These are phyloP conservation scores for Pythium apleroticum DNA, from an alignment of 352 stramenopile species.

Conservation along the genomic window DNA sequence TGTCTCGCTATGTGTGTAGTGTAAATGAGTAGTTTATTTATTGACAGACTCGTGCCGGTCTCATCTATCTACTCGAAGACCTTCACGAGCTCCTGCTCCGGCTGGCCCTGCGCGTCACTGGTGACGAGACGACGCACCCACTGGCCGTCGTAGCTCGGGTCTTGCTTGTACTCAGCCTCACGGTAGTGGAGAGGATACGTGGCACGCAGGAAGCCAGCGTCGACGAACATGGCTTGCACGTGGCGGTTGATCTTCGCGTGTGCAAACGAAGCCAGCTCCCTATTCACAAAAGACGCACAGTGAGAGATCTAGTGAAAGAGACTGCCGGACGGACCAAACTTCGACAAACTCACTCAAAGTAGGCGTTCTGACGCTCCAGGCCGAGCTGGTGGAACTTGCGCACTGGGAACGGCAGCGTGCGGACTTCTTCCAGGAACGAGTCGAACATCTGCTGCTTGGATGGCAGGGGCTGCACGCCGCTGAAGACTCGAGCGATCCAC, in stretches of 20 bases:
- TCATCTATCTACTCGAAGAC: conserved; percentile 16
- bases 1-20: not conserved
- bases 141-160: conserved; percentile 20
- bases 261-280: conserved; percentile 22
- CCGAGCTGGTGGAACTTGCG: conserved; percentile 76
- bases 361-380: conserved; percentile 26
- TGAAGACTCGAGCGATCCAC: conserved; percentile 66
- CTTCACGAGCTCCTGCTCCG: conserved; percentile 25
- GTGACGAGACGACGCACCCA: conserved; percentile 28
- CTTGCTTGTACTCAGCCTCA: conserved; percentile 51
- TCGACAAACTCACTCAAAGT: conserved; percentile 19
- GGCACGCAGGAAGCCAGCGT: conserved; percentile 50
- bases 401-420: conserved; percentile 39
- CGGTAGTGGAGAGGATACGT: conserved; percentile 69
- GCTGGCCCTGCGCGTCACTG: not conserved
- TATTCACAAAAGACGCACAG: conserved; percentile 11
- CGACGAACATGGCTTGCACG: conserved; percentile 70
- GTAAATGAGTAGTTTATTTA: not conserved
- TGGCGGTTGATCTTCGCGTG: conserved; percentile 38
- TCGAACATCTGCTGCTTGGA: conserved; percentile 73
- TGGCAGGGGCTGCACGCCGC: conserved; percentile 36
- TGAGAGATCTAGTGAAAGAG: too few species aligned
- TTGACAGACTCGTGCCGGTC: not conserved
- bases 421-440: conserved; percentile 48
- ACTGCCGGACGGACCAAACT: not conserved